Conservation (phyloP, 371 early-diverging fungal genomes). For the Nosema muscidifuracis region DNA sequence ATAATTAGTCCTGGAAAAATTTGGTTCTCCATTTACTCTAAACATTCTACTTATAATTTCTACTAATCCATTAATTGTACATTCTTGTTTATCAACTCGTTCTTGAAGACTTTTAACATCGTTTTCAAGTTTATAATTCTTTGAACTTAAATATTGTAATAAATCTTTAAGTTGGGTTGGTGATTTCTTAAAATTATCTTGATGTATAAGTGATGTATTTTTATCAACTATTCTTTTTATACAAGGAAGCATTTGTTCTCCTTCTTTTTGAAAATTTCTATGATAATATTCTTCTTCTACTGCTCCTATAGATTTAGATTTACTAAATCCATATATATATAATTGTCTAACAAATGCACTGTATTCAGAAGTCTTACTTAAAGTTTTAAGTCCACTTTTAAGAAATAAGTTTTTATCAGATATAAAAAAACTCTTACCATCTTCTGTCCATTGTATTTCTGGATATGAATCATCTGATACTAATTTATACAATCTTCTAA, state of each 20-base stretch:
- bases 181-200: conserved; percentile 21
- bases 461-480: conserved; percentile 35
- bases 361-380: conserved; percentile 63
- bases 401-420: conserved; percentile 59
- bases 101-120: conserved; percentile 57
- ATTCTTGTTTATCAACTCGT: conserved; percentile 59
- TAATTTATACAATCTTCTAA: conserved; percentile 59
- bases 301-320: conserved; percentile 40
- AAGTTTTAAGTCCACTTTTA: conserved; percentile 44
- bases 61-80: conserved; percentile 58
- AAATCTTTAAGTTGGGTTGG: conserved; percentile 29
- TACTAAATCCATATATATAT: conserved; percentile 63
- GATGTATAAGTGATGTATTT: conserved; percentile 19
- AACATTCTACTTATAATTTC: conserved; percentile 59
- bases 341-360: conserved; percentile 61
- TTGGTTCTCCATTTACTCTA: no score
- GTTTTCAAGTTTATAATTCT: conserved; percentile 45
- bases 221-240: conserved; percentile 33
- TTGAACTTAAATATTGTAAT: conserved; percentile 43
- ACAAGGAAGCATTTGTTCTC: conserved; percentile 36
- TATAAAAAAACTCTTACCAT: conserved; percentile 57
- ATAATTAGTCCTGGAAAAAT: no score
- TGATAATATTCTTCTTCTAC: conserved; percentile 56
- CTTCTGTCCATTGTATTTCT: conserved; percentile 57
- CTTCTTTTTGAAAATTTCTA: conserved; percentile 45